Evolutionary conservation across 208 protist genomes (phyloP).

Genomic region (Trypanosoma avium): DNA sequence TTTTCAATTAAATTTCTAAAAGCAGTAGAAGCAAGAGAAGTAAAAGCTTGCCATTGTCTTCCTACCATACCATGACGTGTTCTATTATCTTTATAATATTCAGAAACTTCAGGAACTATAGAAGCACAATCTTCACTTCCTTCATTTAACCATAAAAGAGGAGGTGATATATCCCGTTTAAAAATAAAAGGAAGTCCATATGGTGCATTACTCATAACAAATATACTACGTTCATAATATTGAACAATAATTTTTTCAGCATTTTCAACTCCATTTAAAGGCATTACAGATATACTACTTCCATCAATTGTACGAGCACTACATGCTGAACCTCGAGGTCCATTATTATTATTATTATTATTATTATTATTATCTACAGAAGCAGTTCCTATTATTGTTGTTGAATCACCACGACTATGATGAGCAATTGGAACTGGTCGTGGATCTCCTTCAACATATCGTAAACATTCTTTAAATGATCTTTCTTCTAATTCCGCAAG

Average conservation of each 20-base stretch:
- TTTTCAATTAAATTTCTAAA: constrained; percentile 28
- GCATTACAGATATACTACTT: constrained; percentile 1
- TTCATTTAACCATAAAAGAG: constrained; percentile 17
- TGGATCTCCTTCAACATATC: constrained; percentile 28
- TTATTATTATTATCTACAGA: too few species aligned
- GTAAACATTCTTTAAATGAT: constrained; percentile 72
- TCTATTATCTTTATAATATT: constrained; percentile 13
- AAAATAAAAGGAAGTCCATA: constrained; percentile 77
- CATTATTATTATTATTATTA: too few species aligned
- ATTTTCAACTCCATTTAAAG: constrained; percentile 1
- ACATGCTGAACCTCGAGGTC: constrained; percentile 4
- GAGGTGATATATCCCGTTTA: constrained; percentile 35
- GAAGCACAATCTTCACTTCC: too few species aligned
- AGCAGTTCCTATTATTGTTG: too few species aligned
- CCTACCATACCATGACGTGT: constrained; percentile 18
- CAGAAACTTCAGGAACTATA: constrained; percentile 2
- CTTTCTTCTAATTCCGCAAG: constrained; percentile 51
- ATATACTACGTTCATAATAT: constrained; percentile 47
- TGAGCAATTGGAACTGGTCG: not conserved
- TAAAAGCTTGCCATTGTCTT: constrained; percentile 21
- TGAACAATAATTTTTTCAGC: constrained; percentile 20
- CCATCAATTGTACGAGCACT: constrained; percentile 24
- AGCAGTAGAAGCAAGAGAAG: constrained; percentile 22
- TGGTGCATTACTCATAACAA: constrained; percentile 65
- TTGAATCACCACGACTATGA: not conserved